phyloP scores from a whole-genome alignment of 2,329 filamentous ascomycete species.

The Dendryphion nanum region DNA sequence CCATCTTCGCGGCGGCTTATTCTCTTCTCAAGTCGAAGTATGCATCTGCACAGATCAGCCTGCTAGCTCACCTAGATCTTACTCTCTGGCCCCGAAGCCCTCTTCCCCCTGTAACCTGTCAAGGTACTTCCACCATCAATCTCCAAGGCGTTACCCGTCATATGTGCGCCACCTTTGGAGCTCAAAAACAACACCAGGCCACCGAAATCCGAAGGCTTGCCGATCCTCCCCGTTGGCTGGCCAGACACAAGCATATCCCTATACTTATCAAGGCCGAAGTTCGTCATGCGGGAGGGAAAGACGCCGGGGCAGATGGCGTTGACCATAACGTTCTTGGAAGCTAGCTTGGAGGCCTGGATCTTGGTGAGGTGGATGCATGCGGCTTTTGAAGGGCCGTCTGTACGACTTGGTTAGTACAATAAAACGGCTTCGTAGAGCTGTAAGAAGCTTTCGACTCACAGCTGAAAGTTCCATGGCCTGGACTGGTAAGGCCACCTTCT shows the following conservation, averaged over 20 bases:
- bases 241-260: constrained; percentile 47
- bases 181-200: constrained; percentile 47
- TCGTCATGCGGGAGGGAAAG: constrained; percentile 56
- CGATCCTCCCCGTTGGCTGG: constrained; percentile 49
- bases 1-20: no score
- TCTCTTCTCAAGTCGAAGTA: no score
- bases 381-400: constrained; percentile 53
- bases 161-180: constrained; percentile 42
- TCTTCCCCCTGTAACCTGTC: constrained; percentile 43
- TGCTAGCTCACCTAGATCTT: constrained; percentile 21
- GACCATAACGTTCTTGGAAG: constrained; percentile 53
- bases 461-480: constrained; percentile 52
- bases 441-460: no score
- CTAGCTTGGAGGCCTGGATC: constrained; percentile 51
- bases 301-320: constrained; percentile 46
- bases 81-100: constrained; percentile 29
- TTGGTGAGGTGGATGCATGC: constrained; percentile 55
- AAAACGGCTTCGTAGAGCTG: no score
- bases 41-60: no score
- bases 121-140: constrained; percentile 48
- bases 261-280: constrained; percentile 51
- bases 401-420: constrained; percentile 2
- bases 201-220: constrained; percentile 49
- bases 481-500: constrained; percentile 53
- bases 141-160: constrained; percentile 50